These are phyloP conservation scores for Wickerhamia fluorescens DNA, from an alignment of 805 yeast species.

Conservation along the genomic window DNA sequence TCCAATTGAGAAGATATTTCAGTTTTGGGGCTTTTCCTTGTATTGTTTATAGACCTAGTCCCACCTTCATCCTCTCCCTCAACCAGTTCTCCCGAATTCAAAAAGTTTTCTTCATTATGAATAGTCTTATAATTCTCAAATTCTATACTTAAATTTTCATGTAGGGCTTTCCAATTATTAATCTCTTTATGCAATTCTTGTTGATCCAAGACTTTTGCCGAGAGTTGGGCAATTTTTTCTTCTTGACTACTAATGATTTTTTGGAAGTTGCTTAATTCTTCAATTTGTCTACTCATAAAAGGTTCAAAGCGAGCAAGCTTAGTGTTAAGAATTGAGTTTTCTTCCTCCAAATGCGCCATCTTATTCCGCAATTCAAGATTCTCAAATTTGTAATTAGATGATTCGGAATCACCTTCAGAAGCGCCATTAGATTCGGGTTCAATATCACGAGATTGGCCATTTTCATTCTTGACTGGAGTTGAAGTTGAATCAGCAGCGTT, in stretches of 20 bases:
- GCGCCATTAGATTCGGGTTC: slow-evolving; percentile 5
- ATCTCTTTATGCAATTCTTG: slow-evolving; percentile 39
- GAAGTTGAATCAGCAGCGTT: slow-evolving; percentile 18
- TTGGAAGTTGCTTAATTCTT: slow-evolving; percentile 48
- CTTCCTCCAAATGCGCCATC: slow-evolving; percentile 38
- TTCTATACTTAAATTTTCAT: slow-evolving; percentile 39
- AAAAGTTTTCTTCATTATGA: slow-evolving; percentile 23
- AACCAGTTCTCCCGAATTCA: slow-evolving; percentile 17
- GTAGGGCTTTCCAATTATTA: slow-evolving; percentile 41
- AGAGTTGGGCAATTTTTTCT: slow-evolving; percentile 34
- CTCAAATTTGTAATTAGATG: slow-evolving; percentile 35
- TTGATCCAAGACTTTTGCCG: slow-evolving; percentile 36
- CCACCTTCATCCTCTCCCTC: slow-evolving; percentile 10
- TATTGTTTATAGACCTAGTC: slow-evolving; percentile 17
- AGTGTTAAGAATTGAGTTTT: slow-evolving; percentile 35
- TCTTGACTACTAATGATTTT: slow-evolving; percentile 48
- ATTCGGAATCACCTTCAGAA: slow-evolving; percentile 23
- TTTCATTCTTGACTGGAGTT: slow-evolving; percentile 15
- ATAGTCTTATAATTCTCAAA: slow-evolving; percentile 32
- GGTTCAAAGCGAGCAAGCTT: slow-evolving; percentile 44
- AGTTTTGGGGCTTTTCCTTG: slow-evolving; percentile 17
- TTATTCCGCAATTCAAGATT: slow-evolving; percentile 38
- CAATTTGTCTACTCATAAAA: slow-evolving; percentile 45
- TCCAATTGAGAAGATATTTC: slow-evolving; percentile 31
- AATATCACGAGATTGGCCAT: slow-evolving; percentile 6